Evolutionary conservation across 2,329 filamentous ascomycete species (phyloP).

Genomic region (Trichoderma sp.): DNA sequence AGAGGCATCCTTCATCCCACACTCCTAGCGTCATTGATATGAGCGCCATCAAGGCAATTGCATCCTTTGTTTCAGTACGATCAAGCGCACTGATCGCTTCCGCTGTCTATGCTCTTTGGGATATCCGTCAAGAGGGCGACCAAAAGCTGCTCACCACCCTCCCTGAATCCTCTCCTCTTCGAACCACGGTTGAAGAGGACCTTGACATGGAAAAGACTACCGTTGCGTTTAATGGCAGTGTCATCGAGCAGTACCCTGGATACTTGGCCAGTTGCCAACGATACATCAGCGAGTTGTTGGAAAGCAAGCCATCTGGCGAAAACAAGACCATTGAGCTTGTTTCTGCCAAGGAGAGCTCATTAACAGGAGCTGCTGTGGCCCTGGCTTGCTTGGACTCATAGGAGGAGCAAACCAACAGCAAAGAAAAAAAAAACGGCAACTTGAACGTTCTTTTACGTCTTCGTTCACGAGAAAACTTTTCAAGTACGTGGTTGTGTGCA

Average conservation of each 20-base stretch:
- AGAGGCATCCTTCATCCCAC: slow-evolving; percentile 51
- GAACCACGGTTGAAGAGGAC: slow-evolving; percentile 54
- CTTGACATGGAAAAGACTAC: slow-evolving; percentile 51
- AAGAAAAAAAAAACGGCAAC: background rate
- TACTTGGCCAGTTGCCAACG: slow-evolving; percentile 65
- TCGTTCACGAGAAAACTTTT: slow-evolving; percentile 14
- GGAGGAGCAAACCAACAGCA: background rate
- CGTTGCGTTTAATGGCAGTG: slow-evolving; percentile 78
- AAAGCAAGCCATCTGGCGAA: slow-evolving; percentile 37
- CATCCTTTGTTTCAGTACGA: slow-evolving; percentile 57
- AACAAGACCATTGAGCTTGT: slow-evolving; percentile 60
- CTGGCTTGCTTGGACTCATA: slow-evolving; percentile 48
- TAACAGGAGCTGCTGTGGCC: slow-evolving; percentile 74
- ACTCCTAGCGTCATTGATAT: slow-evolving; percentile 51
- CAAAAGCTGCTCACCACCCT: slow-evolving; percentile 39
- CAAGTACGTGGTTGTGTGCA: background rate
- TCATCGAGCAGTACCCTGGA: slow-evolving; percentile 75
- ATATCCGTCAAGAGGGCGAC: slow-evolving; percentile 53
- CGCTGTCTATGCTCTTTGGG: slow-evolving; percentile 61
- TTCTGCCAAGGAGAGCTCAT: slow-evolving; percentile 71
- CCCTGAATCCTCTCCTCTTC: slow-evolving; percentile 37
- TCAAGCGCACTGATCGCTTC: slow-evolving; percentile 62
- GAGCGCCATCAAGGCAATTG: slow-evolving; percentile 53
- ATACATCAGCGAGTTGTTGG: slow-evolving; percentile 62
- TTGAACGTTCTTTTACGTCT: background rate